Evolutionary conservation across 352 stramenopile genomes (phyloP).

Genomic region (Phytophthora meadii): DNA sequence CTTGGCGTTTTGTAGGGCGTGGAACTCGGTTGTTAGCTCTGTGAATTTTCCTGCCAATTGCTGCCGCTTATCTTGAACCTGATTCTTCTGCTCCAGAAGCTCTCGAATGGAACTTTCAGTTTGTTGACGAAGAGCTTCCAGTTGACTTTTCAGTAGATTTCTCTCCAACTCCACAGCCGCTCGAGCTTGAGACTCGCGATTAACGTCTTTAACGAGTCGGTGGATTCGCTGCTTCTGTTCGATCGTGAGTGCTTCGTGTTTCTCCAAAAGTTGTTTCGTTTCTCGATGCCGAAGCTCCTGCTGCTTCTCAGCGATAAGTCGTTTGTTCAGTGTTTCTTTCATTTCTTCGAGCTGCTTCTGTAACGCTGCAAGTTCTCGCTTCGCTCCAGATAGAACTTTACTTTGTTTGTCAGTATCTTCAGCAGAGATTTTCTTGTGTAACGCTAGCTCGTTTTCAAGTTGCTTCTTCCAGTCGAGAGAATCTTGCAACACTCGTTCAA

Average conservation of each 20-base stretch:
- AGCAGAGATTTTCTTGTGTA: constrained; percentile 16
- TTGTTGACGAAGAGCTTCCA: constrained; percentile 48
- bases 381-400: constrained; percentile 16
- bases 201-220: constrained; percentile 59
- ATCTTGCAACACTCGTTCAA: constrained; percentile 65
- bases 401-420: constrained; percentile 12
- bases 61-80: constrained; percentile 45
- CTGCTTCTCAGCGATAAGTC: constrained; percentile 44
- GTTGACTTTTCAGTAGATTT: constrained; percentile 49
- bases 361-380: constrained; percentile 46
- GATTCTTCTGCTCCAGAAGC: constrained; percentile 44
- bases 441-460: constrained; percentile 48
- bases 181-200: constrained; percentile 53
- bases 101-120: constrained; percentile 45
- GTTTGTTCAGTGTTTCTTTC: constrained; percentile 46
- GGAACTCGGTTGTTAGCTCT: constrained; percentile 50
- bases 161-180: constrained; percentile 60
- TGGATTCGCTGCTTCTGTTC: constrained; percentile 70
- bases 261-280: constrained; percentile 38
- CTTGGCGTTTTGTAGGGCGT: constrained; percentile 50
- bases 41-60: constrained; percentile 35
- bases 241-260: constrained; percentile 38
- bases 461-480: constrained; percentile 56
- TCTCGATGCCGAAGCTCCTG: constrained; percentile 50
- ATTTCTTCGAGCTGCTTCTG: constrained; percentile 55